A percentile compares a stretch with the other conserved stretches of the same genome.
Conservation (phyloP, 140 eudicot species). For the Flaveria floridana region DNA sequence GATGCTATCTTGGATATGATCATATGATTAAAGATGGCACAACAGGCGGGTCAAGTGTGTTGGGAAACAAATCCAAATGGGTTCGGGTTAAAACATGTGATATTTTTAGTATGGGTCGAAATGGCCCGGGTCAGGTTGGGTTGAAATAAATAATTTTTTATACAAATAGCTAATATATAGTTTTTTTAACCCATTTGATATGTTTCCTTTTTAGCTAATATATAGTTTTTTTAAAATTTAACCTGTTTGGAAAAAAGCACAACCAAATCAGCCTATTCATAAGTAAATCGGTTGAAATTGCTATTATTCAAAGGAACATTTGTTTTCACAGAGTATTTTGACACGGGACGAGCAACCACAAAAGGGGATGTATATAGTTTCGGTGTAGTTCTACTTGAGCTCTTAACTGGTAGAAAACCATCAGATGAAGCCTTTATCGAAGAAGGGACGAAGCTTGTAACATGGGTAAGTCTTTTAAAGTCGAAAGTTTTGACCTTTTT, state of each 20-base stretch:
- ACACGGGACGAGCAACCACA: conserved; percentile 88
- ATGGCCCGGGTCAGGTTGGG: background rate
- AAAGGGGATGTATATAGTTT: conserved; percentile 95
- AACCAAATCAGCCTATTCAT: background rate
- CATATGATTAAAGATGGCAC: background rate
- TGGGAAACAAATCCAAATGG: conserved; percentile 5
- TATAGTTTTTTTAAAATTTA: no score
- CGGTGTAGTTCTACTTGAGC: conserved; percentile 86
- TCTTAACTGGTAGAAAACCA: conserved; percentile 86
- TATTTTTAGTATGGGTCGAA: background rate
- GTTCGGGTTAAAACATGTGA: background rate
- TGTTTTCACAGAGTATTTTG: conserved; percentile 75
- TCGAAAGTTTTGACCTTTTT: conserved; percentile 21
- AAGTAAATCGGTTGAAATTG: background rate
- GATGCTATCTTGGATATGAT: background rate
- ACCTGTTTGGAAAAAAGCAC: background rate
- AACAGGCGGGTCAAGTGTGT: background rate
- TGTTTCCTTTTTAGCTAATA: no score
- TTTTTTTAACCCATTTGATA: no score
- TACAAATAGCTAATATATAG: no score
- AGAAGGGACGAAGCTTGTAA: conserved; percentile 90
- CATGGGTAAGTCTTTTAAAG: conserved; percentile 62
- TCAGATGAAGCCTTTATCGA: conserved; percentile 77
- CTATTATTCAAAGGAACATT: background rate
- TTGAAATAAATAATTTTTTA: background rate